A percentile compares a stretch with the other conserved stretches of the same genome.
Conservation (phyloP, 2,329 filamentous ascomycete genomes). For the Fusarium subglutinans region DNA sequence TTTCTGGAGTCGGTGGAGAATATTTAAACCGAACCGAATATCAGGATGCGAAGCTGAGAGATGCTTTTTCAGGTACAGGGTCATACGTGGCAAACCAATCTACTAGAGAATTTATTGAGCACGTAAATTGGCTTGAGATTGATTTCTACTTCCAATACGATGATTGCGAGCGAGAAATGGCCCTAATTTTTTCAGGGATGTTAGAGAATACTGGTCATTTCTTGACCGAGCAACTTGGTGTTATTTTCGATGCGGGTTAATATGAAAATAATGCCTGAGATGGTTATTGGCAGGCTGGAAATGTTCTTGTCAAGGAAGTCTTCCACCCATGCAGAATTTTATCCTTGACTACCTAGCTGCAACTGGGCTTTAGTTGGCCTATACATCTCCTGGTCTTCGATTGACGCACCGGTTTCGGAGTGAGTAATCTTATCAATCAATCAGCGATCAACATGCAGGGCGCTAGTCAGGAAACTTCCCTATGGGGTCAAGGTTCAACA, state of each 20-base stretch:
- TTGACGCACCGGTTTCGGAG: background rate
- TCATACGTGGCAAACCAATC: background rate
- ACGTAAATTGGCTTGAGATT: background rate
- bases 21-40: background rate
- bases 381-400: slow-evolving; percentile 2
- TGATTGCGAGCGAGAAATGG: background rate
- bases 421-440: slow-evolving; percentile 45
- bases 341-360: background rate
- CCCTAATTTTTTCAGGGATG: background rate
- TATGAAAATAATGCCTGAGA: background rate
- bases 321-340: background rate
- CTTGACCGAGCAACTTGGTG: no score
- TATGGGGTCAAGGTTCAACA: slow-evolving; percentile 1
- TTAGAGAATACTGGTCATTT: background rate
- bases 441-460: slow-evolving; percentile 41
- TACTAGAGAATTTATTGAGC: background rate
- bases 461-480: slow-evolving; percentile 25
- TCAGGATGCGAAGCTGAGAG: background rate
- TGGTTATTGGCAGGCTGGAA: background rate
- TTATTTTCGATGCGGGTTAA: background rate
- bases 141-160: background rate
- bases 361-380: background rate
- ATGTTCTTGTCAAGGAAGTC: background rate
- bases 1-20: background rate
- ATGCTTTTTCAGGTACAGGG: background rate